Evolutionary conservation across 2,329 filamentous ascomycete species (phyloP).

Genomic region (Cordyceps cateniannulata): DNA sequence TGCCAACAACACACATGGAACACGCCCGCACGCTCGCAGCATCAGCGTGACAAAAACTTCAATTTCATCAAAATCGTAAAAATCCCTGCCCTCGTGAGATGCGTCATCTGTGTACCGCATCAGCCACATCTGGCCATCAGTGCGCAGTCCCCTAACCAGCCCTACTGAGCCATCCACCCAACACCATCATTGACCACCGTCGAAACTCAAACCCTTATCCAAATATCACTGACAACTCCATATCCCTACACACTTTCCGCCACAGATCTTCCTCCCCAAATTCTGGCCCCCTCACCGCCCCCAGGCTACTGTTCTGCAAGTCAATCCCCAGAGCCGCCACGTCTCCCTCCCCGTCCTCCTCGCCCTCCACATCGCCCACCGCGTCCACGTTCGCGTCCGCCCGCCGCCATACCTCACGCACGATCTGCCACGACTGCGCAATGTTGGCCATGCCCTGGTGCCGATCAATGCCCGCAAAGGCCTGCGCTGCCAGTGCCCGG

Average conservation of each 20-base stretch:
- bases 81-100: neutral
- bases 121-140: no score
- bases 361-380: neutral
- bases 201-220: conserved; percentile 32
- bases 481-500: conserved; percentile 41
- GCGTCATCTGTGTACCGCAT: neutral
- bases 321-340: neutral
- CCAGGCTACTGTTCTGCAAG: neutral
- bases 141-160: no score
- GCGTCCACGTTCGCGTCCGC: conserved; percentile 31
- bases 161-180: neutral
- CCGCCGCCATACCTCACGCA: conserved; percentile 55
- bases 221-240: conserved; percentile 54
- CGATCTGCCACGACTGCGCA: conserved; percentile 52
- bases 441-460: conserved; percentile 63
- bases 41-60: no score
- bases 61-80: neutral
- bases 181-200: no score
- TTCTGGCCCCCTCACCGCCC: neutral
- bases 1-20: no score
- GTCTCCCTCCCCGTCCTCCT: conserved; percentile 14
- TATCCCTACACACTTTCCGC: conserved; percentile 51
- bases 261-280: conserved; percentile 36
- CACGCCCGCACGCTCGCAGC: no score
- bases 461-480: conserved; percentile 47